Evolutionary conservation across 2,329 filamentous ascomycete species (phyloP), one percentile per base, ranked within the genome.

Genomic region (Bisporella sp.): DNA sequence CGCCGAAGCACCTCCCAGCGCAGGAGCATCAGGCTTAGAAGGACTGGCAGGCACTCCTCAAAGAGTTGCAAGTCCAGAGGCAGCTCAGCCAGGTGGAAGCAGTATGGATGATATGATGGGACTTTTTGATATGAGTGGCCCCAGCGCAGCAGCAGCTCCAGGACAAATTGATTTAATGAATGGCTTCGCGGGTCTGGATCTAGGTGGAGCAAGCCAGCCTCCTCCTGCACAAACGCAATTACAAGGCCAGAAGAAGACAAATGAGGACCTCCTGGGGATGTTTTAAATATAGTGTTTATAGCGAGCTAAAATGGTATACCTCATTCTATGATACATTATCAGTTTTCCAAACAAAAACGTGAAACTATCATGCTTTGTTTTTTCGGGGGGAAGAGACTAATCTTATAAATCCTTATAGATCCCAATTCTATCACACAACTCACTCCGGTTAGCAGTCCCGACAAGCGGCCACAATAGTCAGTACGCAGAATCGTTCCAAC

Each of bases 71-170:
- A 88, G 84, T 57, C 86, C 86, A 3, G 68, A 74, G 5, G 62
- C 64, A 12, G 58, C 61, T 31, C 71, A 64, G 11, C 57, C 60
- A 49, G 49, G 65, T 48, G 60, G 64, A 5, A 77, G 77, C 67
- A 87, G 84, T 49, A 79, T 96, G 75, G 87, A 88, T 58, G 91
- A 97, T 68, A 72, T 99, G 62, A 85, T 87, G 66, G 84, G 84
- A 5, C 71, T 87, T 31, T 86, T 86, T 64, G 81, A 81, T 41
- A 72, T 57, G 48, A 57, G 56, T 47, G 57, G 49, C 43, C 54
- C 57, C 47, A 47, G 52, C 51, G 39, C 50, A 51, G 11, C 56
- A 61, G 52, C 64, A 62, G 53, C 64, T 58, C 30, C 41, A 33
- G 57, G 64, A 60, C 57, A 59, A 33, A 59, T 66, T 45, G 60